phyloP scores from a whole-genome alignment of 2,329 filamentous ascomycete species.

The Scedosporium boydii region DNA sequence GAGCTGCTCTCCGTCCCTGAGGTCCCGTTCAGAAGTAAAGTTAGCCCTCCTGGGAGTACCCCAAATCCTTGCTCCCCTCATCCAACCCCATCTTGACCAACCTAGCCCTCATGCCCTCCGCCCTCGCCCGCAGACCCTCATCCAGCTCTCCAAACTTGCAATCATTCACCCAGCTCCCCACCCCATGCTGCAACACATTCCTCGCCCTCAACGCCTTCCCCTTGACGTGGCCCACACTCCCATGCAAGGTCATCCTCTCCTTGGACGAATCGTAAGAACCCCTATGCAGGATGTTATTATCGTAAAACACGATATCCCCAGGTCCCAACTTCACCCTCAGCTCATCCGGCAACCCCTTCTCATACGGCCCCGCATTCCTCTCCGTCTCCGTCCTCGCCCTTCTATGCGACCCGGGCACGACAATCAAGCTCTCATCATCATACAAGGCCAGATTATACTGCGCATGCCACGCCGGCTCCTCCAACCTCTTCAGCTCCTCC shows the following conservation, averaged over 20 bases:
- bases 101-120: conserved; percentile 54
- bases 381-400: conserved; percentile 63
- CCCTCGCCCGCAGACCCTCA: conserved; percentile 34
- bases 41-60: conserved; percentile 50
- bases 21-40: too few relatives aligned
- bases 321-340: conserved; percentile 55
- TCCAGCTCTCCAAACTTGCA: conserved; percentile 44
- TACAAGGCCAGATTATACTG: conserved; percentile 84
- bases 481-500: conserved; percentile 56
- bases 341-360: conserved; percentile 51
- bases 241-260: conserved; percentile 64
- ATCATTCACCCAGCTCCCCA: conserved; percentile 54
- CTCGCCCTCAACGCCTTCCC: conserved; percentile 50
- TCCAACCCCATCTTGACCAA: conserved; percentile 50
- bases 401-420: conserved; percentile 68
- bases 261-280: conserved; percentile 51
- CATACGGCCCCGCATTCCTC: conserved; percentile 57
- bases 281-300: conserved; percentile 78
- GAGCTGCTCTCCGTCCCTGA: background rate
- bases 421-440: conserved; percentile 62
- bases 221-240: conserved; percentile 54
- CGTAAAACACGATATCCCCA: conserved; percentile 78
- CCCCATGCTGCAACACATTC: conserved; percentile 67
- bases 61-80: conserved; percentile 46
- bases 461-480: conserved; percentile 57